These are phyloP conservation scores for Sporisorium exsertum DNA, from an alignment of 1,284 basidiomycete genomes.

Conservation along the genomic window DNA sequence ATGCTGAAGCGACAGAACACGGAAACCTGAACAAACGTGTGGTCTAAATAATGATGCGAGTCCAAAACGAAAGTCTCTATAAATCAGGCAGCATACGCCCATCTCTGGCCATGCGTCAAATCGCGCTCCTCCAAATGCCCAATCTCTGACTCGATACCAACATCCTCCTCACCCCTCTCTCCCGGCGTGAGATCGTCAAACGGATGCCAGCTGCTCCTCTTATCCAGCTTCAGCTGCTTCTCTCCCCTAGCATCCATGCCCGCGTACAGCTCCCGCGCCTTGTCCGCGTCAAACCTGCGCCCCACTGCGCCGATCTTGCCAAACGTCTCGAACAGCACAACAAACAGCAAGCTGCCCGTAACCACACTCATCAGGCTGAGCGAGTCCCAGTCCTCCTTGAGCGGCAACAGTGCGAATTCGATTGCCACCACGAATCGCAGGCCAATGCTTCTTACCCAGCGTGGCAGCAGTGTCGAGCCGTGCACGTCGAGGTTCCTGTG, in stretches of 20 bases:
- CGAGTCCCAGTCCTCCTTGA: conserved; percentile 52
- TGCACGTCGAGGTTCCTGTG: conserved; percentile 61
- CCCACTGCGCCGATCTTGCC: conserved; percentile 66
- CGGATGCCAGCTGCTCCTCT: conserved; percentile 59
- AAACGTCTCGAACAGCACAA: conserved; percentile 63
- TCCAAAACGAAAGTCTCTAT: background rate
- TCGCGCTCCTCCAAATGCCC: conserved; percentile 64
- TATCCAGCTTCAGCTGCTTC: conserved; percentile 32
- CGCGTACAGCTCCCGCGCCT: conserved; percentile 45
- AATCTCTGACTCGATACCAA: conserved; percentile 65
- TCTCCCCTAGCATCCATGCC: conserved; percentile 23
- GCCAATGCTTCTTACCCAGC: conserved; percentile 45
- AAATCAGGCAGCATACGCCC: conserved; percentile 57
- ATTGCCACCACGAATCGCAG: conserved; percentile 48
- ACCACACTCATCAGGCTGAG: conserved; percentile 51
- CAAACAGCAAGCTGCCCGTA: conserved; percentile 39
- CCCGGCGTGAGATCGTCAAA: conserved; percentile 64
- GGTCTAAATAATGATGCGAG: background rate
- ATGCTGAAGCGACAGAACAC: background rate
- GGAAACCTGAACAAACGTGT: conserved; percentile 14
- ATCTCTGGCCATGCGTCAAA: conserved; percentile 55
- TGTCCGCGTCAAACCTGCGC: conserved; percentile 47
- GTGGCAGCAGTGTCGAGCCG: conserved; percentile 52
- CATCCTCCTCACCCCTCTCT: conserved; percentile 67
- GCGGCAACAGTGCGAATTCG: conserved; percentile 54